Evolutionary conservation across 306 rosid genomes (phyloP).

Genomic region (Dryas octopetala): DNA sequence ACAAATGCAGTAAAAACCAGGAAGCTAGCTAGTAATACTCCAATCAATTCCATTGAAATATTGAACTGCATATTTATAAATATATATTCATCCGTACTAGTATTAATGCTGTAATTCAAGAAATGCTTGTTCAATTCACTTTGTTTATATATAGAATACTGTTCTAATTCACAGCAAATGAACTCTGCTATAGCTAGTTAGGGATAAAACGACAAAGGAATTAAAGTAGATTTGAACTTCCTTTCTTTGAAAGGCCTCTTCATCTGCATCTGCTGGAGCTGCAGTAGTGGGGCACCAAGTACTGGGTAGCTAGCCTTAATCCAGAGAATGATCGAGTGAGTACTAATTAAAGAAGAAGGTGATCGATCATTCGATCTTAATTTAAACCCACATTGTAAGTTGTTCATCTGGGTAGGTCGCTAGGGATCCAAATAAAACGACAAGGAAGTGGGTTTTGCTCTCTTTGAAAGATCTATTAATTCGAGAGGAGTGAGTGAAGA

Average conservation of each 20-base stretch:
- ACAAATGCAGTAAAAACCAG: too few species aligned
- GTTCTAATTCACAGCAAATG: neutral
- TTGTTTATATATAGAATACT: neutral
- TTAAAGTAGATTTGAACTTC: neutral
- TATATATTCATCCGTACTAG: neutral
- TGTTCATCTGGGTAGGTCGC: constrained; percentile 1
- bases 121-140: neutral
- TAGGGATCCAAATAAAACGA: constrained; percentile 54
- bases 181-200: neutral
- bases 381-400: too few species aligned
- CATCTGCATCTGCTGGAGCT: neutral
- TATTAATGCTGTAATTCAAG: neutral
- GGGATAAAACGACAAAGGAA: neutral
- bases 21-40: neutral
- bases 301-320: neutral
- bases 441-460: constrained; percentile 56
- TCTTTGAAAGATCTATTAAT: constrained; percentile 48
- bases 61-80: neutral
- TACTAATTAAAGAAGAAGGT: too few species aligned
- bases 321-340: too few species aligned
- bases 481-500: constrained; percentile 32
- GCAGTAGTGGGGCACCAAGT: neutral
- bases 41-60: neutral
- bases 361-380: too few species aligned
- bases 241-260: neutral